Evolutionary conservation across 345 rosid genomes (phyloP), one percentile per base, ranked within the genome.

Genomic region (Cardamine chenopodiifolia): DNA sequence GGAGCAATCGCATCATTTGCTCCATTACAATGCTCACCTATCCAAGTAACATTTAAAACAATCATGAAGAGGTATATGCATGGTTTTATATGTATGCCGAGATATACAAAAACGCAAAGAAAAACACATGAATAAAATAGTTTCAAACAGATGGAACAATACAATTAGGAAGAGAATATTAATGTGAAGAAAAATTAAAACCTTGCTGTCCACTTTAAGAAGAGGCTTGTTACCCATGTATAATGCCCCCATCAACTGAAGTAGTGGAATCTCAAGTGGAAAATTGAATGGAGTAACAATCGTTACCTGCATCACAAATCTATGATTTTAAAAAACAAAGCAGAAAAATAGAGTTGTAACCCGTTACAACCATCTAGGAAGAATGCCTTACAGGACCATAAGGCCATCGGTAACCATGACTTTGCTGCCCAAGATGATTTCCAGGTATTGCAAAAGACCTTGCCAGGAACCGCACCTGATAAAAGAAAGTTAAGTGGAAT

Each of bases 131-230:
- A 73, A 40, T 13, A 14, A 68, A 7, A 22, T 8, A 8, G 13
- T 35, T 26, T 15, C 53, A 53, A 26, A 44, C 39, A 50, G 56
- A 50, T 65, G 18, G 29, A 31, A 73, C 5, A 49, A 47, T 58
- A 50, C 8, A 53, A 10, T 4, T 9, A 69, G 44, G n/a, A 25
- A 40, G 19, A 66, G 13, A 35, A 59, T 40, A 45, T 50, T 29
- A 52, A 22, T 61, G 42, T 57, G 39, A 25, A 10, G 22, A 11
- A 19, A 1, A 23, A 53, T 68, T 6, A 31, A 53, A 73, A 92
- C 99, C 99, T 95, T 92, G 87, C 97, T 88, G 78, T 95, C 99
- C 59, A 92, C 99, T 81, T 95, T 95, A 49, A 92, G 89, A 74
- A 90, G 62, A 28, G 97, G 96, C 76, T 95, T 95, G 88, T 95